Percentiles rank a stretch among this genome's conserved stretches.
These are phyloP conservation scores for Hibiscus mutabilis DNA, from an alignment of 345 rosid genomes.

Conservation along the genomic window DNA sequence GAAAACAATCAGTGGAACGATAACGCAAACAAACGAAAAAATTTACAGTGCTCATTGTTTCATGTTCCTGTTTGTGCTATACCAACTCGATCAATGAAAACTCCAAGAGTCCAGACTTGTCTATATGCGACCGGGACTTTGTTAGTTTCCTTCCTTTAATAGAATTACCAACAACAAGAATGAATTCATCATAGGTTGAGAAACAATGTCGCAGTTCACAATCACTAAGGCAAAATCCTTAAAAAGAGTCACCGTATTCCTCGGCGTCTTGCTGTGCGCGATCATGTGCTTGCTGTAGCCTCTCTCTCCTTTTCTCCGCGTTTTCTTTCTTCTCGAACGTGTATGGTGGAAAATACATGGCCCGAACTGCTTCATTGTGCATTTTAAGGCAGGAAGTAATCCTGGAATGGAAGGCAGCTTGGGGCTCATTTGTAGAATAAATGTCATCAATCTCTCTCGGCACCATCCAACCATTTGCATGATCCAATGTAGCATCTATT, in stretches of 20 bases:
- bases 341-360: background rate
- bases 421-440: slow-evolving; percentile 66
- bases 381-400: slow-evolving; percentile 77
- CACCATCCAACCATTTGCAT: background rate
- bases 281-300: background rate
- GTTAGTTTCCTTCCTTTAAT: background rate
- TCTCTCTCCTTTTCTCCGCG: background rate
- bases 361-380: slow-evolving; percentile 72
- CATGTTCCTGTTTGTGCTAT: background rate
- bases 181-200: background rate
- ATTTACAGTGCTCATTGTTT: no score
- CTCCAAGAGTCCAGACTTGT: background rate
- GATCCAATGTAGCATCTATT: background rate
- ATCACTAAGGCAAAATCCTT: slow-evolving; percentile 1
- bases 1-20: no score
- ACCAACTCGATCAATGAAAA: background rate
- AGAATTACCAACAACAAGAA: background rate
- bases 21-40: background rate
- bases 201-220: background rate
- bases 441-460: background rate
- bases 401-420: slow-evolving; percentile 73
- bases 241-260: slow-evolving; percentile 65
- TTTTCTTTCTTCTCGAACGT: background rate
- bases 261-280: slow-evolving; percentile 30
- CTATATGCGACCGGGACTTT: background rate